Evolutionary conservation across 441 rosid species (phyloP).

Genomic region (Isatis lusitanica): DNA sequence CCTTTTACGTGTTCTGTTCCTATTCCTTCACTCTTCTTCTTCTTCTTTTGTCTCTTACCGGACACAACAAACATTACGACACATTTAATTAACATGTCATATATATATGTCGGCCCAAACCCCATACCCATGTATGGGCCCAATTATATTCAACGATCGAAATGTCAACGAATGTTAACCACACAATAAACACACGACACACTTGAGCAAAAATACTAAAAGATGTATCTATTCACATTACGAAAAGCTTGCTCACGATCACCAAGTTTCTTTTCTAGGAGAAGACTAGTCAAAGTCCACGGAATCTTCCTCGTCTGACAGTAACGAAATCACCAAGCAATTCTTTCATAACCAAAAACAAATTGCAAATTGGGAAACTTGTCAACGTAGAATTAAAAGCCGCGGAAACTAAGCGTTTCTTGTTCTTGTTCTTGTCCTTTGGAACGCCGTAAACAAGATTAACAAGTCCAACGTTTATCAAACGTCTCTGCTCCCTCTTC

Average conservation of each 20-base stretch:
- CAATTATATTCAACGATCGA: background rate
- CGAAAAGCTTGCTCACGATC: background rate
- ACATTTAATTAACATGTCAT: background rate
- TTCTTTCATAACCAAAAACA: background rate
- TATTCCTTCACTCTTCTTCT: too few species aligned
- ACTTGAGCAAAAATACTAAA: background rate
- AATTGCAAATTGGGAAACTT: background rate
- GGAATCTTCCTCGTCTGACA: background rate
- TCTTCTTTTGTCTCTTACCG: background rate
- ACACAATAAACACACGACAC: background rate
- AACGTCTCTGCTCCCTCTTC: background rate
- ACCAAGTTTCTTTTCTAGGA: background rate
- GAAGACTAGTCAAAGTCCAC: slow-evolving; percentile 28
- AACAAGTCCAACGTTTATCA: background rate
- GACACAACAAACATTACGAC: background rate
- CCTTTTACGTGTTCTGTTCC: too few species aligned
- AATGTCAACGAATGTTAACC: slow-evolving; percentile 9
- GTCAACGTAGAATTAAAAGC: slow-evolving; percentile 20
- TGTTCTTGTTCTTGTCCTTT: background rate
- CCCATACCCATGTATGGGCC: background rate
- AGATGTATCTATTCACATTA: slow-evolving; percentile 3
- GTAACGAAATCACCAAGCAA: background rate
- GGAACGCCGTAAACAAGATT: background rate
- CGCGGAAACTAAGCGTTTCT: slow-evolving; percentile 20
- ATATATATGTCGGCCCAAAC: background rate